Conservation (phyloP, 768 basidiomycete species). For the Chiua virens region DNA sequence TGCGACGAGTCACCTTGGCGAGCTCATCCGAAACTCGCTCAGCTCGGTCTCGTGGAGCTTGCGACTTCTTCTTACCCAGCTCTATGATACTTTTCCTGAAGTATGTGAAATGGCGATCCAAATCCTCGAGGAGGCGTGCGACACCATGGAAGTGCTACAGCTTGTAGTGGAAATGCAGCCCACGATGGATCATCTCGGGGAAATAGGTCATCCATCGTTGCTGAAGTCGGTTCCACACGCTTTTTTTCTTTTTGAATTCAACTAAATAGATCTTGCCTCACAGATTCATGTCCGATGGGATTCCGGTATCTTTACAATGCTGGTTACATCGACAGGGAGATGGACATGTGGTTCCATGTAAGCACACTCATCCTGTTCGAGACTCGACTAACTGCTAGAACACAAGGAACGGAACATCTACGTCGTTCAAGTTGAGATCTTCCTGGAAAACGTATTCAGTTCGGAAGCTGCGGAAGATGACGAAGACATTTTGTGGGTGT, state of each 20-base stretch:
- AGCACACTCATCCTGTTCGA: conserved; percentile 23
- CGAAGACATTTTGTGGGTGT: conserved; percentile 57
- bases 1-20: conserved; percentile 84
- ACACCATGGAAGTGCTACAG: conserved; percentile 78
- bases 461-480: conserved; percentile 56
- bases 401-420: conserved; percentile 86
- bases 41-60: conserved; percentile 85
- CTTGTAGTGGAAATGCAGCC: conserved; percentile 94
- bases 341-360: conserved; percentile 96
- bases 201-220: conserved; percentile 84
- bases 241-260: neutral
- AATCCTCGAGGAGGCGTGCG: conserved; percentile 87
- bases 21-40: conserved; percentile 64
- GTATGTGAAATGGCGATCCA: conserved; percentile 90
- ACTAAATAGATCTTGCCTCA: neutral
- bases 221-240: conserved; percentile 60
- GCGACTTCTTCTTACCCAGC: conserved; percentile 87
- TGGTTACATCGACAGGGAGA: conserved; percentile 90
- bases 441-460: conserved; percentile 77
- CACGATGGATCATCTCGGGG: conserved; percentile 92
- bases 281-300: conserved; percentile 89
- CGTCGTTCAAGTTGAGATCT: conserved; percentile 91
- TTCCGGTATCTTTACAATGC: conserved; percentile 91
- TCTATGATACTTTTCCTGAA: conserved; percentile 91
- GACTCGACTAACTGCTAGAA: conserved; percentile 5